Base-by-base conservation (phyloP, 768 basidiomycete genomes). In the Mycena polygramma region DNA sequence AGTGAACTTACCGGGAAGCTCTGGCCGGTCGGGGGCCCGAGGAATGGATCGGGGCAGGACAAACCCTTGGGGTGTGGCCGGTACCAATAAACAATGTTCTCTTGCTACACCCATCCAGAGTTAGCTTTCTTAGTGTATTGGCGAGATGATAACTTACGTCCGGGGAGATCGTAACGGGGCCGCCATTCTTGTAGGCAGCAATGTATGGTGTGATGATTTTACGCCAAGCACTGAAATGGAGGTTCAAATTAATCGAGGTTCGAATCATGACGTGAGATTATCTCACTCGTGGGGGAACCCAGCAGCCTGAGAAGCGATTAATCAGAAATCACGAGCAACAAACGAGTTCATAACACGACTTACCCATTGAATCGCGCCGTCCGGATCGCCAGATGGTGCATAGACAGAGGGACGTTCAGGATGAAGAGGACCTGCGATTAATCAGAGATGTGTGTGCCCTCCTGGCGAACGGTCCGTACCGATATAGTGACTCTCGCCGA, bases 401-500 rank as follows among this genome's bases (percentile, higher is more conserved):
- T 53, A 53, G 52, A 53, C 52, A 35, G 52, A 53, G 14, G 52
- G 52, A 53, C 52, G 52, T 15, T 53, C 52, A 24, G 52, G 52
- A 30, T 53, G 52, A 15, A 53, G 52, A 53, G 52, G 52, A 30
- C 52, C 52, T 53, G 52, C 35, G 26, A 6, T n/a, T 19, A 7
- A 15, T 53, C 35, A 53, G 6, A 17, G 6, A 17, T 30, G 6
- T 30, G 30, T 2, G 30, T 30, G 30, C 3, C 30, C 30, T 30
- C 6, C 30, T 30, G 30, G 30, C 30, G 30, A 17, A 36, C 30
- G 19, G 53, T 54, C 36, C 53, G 35, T 54, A 54, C 53, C 53
- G 53, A 54, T 54, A 37, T 54, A 54, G 53, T 54, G 53, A 54
- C 53, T 54, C 35, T 54, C 53, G 30, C 53, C 53, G 20, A 54